Percentiles rank a stretch among this genome's conserved stretches.
phyloP scores from a whole-genome alignment of 2,329 filamentous ascomycete genomes.

The Scopulariopsis brevicaulis region DNA sequence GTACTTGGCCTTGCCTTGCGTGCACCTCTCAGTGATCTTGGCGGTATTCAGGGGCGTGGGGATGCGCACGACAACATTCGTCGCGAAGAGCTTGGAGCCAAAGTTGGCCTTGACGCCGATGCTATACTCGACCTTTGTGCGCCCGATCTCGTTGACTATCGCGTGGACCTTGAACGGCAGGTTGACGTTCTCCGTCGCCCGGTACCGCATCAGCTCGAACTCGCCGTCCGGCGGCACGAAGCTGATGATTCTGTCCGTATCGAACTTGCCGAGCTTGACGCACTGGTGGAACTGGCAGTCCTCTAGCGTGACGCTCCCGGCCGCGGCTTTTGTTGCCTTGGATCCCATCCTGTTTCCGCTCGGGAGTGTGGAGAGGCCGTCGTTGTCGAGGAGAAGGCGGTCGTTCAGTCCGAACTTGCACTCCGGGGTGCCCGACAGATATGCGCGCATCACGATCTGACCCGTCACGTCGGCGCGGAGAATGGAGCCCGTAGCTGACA shows the following conservation, averaged over 20 bases:
- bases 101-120: constrained; percentile 97
- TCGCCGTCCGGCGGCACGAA: constrained; percentile 96
- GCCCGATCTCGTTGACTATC: constrained; percentile 94
- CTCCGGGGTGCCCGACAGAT: constrained; percentile 90
- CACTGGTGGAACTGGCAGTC: constrained; percentile 99
- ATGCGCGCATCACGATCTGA: constrained; percentile 97
- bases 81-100: constrained; percentile 89
- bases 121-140: constrained; percentile 96
- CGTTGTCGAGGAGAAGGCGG: constrained; percentile 76
- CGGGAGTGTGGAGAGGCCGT: constrained; percentile 51
- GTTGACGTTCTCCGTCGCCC: constrained; percentile 96
- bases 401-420: constrained; percentile 99
- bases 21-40: constrained; percentile 82
- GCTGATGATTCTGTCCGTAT: constrained; percentile 90
- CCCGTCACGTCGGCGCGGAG: constrained; percentile 93
- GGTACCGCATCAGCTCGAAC: constrained; percentile 98
- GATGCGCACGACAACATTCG: constrained; percentile 88
- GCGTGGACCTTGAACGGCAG: constrained; percentile 97
- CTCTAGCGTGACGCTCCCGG: constrained; percentile 88
- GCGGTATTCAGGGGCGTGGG: constrained; percentile 96
- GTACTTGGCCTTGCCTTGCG: constrained; percentile 95
- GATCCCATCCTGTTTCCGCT: constrained; percentile 68
- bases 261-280: constrained; percentile 94
- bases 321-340: constrained; percentile 90
- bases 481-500: constrained; percentile 95